Conservation (phyloP, 768 basidiomycete genomes). For the Leccinum boreale region DNA sequence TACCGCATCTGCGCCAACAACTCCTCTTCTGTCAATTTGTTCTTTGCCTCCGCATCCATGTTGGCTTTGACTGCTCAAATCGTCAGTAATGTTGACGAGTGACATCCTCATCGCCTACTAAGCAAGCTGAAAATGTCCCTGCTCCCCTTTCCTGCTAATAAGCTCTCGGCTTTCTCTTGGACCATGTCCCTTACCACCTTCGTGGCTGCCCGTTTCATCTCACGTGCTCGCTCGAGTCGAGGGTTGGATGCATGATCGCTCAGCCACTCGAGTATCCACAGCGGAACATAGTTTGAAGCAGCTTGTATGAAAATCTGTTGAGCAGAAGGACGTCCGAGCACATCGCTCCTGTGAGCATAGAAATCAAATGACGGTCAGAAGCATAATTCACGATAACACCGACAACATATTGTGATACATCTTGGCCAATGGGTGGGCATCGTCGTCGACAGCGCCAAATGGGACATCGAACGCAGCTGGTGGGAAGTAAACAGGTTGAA, state of each 20-base stretch:
- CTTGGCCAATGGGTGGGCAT: constrained; percentile 7
- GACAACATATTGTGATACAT: constrained; percentile 12
- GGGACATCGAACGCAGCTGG: constrained; percentile 42
- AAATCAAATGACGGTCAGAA: background rate
- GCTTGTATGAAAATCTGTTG: constrained; percentile 13
- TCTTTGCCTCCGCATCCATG: constrained; percentile 24
- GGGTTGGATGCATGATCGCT: constrained; percentile 24
- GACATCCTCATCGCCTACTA: constrained; percentile 25
- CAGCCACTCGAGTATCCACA: constrained; percentile 31
- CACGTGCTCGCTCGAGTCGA: constrained; percentile 17
- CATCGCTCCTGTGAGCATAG: constrained; percentile 11
- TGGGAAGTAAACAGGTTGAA: constrained; percentile 25
- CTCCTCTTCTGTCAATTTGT: constrained; percentile 20
- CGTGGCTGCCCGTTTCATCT: background rate
- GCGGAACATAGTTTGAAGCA: constrained; percentile 12
- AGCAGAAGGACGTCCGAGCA: constrained; percentile 16
- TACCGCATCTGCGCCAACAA: constrained; percentile 19
- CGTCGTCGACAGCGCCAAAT: constrained; percentile 29
- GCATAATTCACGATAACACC: constrained; percentile 2
- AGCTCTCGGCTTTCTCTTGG: constrained; percentile 10
- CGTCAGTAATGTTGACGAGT: background rate
- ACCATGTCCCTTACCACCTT: constrained; percentile 16
- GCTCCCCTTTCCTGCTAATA: constrained; percentile 13
- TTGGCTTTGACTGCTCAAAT: constrained; percentile 24
- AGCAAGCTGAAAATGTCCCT: constrained; percentile 33